Evolutionary conservation across 257 asterid genomes (phyloP).

Genomic region (Penstemon davidsonii): DNA sequence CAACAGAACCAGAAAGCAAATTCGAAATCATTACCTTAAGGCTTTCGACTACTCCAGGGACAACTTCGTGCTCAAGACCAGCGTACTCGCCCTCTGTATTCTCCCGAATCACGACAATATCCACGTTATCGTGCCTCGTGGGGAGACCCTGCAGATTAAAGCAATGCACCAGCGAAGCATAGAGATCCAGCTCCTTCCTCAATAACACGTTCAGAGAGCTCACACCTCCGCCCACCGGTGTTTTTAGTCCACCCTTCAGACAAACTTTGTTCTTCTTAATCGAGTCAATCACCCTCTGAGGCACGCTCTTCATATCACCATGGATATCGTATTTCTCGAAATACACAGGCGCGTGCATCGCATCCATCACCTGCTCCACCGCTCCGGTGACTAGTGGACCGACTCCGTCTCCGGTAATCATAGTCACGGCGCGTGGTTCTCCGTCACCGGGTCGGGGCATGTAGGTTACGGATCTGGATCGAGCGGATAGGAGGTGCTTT

Average conservation of each 20-base stretch:
- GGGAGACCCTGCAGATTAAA: slow-evolving; percentile 78
- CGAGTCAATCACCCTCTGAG: slow-evolving; percentile 71
- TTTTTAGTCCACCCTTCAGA: slow-evolving; percentile 82
- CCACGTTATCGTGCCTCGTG: slow-evolving; percentile 79
- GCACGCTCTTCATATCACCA: slow-evolving; percentile 85
- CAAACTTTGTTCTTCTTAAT: slow-evolving; percentile 87
- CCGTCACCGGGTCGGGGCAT: slow-evolving; percentile 99
- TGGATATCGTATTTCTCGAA: slow-evolving; percentile 79
- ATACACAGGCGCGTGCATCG: slow-evolving; percentile 93
- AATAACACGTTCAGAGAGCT: slow-evolving; percentile 80
- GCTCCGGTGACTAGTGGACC: slow-evolving; percentile 96
- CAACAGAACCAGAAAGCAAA: too few relatives aligned
- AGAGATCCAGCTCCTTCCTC: slow-evolving; percentile 93
- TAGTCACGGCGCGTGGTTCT: slow-evolving; percentile 74
- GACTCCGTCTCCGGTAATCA: slow-evolving; percentile 92
- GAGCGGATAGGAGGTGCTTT: slow-evolving; percentile 34
- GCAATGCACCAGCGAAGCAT: slow-evolving; percentile 92
- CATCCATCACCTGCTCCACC: slow-evolving; percentile 95
- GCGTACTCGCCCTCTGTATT: slow-evolving; percentile 97
- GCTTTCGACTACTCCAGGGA: slow-evolving; percentile 98
- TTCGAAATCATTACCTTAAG: slow-evolving; percentile 57
- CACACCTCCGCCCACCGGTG: slow-evolving; percentile 97
- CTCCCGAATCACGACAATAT: slow-evolving; percentile 93
- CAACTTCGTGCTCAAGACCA: slow-evolving; percentile 98
- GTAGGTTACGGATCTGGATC: slow-evolving; percentile 82